Evolutionary conservation across 2,329 filamentous ascomycete genomes (phyloP), one percentile per base, ranked within the genome.

Genomic region (Ophiostoma himal-ulmi): DNA sequence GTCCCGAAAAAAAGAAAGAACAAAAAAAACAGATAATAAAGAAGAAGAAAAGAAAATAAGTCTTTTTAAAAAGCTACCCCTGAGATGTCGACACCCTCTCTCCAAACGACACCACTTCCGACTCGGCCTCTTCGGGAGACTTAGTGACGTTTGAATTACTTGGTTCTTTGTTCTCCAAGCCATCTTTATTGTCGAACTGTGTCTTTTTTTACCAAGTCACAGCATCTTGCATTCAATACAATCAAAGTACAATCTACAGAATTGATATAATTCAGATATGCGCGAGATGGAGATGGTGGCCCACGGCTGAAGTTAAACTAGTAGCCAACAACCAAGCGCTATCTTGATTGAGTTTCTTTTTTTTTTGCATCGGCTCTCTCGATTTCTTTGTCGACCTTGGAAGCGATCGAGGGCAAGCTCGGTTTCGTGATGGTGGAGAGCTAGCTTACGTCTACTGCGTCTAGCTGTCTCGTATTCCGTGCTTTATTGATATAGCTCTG

Each of bases 351-450:
- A 20, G 44, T n/a, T n/a, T 48, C 7, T 48, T 48, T 48, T 48
- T 48, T 7, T 5, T 7, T 17, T 48, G 44, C 30, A 30, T 30
- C 30, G 30, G 30, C 4, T 17, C 44, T 44, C 13, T 44, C 41
- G 17, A 8, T 48, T 20, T n/a, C 17, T 48, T 20, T 48, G 41
- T 44, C 6, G 41, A 14, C 13, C 13, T 48, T 48, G 17, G 44
- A 48, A 48, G 44, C 44, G 44, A 48, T 20, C n/a, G 44, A 48
- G 44, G n/a, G 52, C n/a, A 57, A 57, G 30, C 11, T 57, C n/a
- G 22, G 52, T 57, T 57, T 57, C 52, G 52, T 13, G n/a, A 13
- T 57, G 22, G 52, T 57, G 52, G 52, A 57, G 52, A 57, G 52
- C 22, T 57, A 48, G 14, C n/a, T 48, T 20, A 48, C 41, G 48